Evolutionary conservation across 331 rosid genomes (phyloP).

Genomic region (Telfairia occidentalis): DNA sequence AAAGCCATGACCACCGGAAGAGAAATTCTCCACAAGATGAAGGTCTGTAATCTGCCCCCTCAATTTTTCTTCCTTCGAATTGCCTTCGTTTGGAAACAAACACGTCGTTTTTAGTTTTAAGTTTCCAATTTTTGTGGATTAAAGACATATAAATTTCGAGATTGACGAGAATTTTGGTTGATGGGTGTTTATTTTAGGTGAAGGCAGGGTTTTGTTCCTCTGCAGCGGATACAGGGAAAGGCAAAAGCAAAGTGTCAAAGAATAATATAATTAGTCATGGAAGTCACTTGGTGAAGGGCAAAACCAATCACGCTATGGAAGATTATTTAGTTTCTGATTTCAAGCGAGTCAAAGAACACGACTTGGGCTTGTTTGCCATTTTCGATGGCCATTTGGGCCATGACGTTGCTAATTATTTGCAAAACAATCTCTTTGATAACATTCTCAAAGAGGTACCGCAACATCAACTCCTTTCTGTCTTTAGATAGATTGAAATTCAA

Average conservation of each 20-base stretch:
- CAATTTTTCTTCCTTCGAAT: no score
- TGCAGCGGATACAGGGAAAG: conserved; percentile 37
- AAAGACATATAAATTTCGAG: no score
- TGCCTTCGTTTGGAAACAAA: no score
- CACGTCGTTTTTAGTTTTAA: no score
- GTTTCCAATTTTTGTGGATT: no score
- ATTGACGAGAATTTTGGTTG: no score
- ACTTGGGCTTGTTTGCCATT: conserved; percentile 56
- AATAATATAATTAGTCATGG: conserved; percentile 31
- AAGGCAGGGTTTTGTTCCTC: conserved; percentile 44
- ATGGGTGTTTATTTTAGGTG: conserved; percentile 21
- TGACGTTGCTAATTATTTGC: conserved; percentile 50
- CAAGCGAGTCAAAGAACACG: conserved; percentile 32
- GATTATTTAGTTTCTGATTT: conserved; percentile 46
- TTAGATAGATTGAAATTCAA: no score
- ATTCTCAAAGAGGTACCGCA: conserved; percentile 42
- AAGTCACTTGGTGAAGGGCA: conserved; percentile 51
- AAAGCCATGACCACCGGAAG: conserved; percentile 17
- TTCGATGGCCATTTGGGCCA: conserved; percentile 71
- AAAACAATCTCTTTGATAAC: conserved; percentile 39
- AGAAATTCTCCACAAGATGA: conserved; percentile 49
- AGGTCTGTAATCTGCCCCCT: conserved; percentile 18
- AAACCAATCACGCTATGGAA: conserved; percentile 54
- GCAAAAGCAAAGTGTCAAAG: conserved; percentile 36
- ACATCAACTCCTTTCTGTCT: neutral